phyloP scores from a whole-genome alignment of 1,139 yeast genomes.

The Nakaseomyces glabratus region DNA sequence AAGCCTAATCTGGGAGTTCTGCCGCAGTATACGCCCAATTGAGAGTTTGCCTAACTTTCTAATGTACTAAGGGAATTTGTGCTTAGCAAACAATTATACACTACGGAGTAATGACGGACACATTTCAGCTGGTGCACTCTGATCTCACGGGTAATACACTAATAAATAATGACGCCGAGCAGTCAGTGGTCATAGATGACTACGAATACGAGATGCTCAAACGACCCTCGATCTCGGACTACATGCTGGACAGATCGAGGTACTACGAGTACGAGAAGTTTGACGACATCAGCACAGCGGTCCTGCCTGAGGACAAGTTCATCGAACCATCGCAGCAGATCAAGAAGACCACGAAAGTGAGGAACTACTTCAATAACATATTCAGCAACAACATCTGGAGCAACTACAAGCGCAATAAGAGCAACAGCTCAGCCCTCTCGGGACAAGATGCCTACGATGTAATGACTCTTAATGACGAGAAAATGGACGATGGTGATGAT shows the following conservation, averaged over 20 bases:
- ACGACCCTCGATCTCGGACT: slow-evolving; percentile 7
- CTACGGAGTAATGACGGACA: no score
- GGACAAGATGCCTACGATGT: neutral
- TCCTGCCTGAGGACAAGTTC: slow-evolving; percentile 3
- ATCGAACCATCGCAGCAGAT: slow-evolving; percentile 3
- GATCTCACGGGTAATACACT: slow-evolving; percentile 16
- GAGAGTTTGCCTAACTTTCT: no score
- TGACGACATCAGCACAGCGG: slow-evolving; percentile 7
- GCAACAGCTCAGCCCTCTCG: neutral
- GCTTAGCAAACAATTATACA: no score
- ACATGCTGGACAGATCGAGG: slow-evolving; percentile 7
- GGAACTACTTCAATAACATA: slow-evolving; percentile 4
- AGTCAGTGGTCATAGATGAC: neutral
- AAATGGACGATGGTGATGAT: slow-evolving; percentile 4
- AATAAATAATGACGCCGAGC: slow-evolving; percentile 1
- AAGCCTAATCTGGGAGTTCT: no score
- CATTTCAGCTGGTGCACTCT: slow-evolving; percentile 4
- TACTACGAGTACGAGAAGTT: slow-evolving; percentile 9
- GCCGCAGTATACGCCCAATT: no score
- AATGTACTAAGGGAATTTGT: no score
- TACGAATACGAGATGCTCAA: slow-evolving; percentile 1
- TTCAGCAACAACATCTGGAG: slow-evolving; percentile 4
- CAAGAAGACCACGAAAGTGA: slow-evolving; percentile 1
- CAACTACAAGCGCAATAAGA: slow-evolving; percentile 5
- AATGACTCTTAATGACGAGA: slow-evolving; percentile 4